Percentiles rank a stretch among this genome's conserved stretches.
phyloP scores from a whole-genome alignment of 192 early-diverging fungal species.

The Coemansia sp. region DNA sequence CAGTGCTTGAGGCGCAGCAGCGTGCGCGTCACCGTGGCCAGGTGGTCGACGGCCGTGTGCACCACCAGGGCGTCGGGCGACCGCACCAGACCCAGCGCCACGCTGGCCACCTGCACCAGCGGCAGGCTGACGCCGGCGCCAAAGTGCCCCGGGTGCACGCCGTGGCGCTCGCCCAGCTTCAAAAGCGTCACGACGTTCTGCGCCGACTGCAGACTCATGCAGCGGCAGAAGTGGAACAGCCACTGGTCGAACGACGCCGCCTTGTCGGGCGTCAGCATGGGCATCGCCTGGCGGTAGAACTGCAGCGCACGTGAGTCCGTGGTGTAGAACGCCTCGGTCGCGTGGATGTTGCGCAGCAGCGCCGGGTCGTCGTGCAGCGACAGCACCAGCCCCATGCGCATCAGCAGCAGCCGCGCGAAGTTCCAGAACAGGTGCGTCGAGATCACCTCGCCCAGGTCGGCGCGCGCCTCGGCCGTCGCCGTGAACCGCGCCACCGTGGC shows the following conservation, averaged over 20 bases:
- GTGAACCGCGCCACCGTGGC: constrained; percentile 38
- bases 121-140: constrained; percentile 45
- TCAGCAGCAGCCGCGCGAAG: constrained; percentile 49
- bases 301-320: constrained; percentile 39
- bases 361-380: constrained; percentile 43
- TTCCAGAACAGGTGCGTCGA: constrained; percentile 50
- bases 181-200: constrained; percentile 49
- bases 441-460: constrained; percentile 48
- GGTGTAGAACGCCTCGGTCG: constrained; percentile 45
- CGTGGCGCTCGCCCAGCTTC: constrained; percentile 40
- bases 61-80: constrained; percentile 48
- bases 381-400: constrained; percentile 51
- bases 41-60: constrained; percentile 37
- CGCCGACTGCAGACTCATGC: constrained; percentile 50
- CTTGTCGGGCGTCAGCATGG: constrained; percentile 49
- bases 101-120: constrained; percentile 45
- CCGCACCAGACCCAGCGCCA: constrained; percentile 41
- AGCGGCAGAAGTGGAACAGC: constrained; percentile 54
- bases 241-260: constrained; percentile 48
- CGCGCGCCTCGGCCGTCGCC: constrained; percentile 25
- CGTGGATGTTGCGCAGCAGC: constrained; percentile 47
- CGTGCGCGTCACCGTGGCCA: constrained; percentile 44
- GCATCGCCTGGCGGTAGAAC: constrained; percentile 49
- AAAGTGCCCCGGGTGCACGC: constrained; percentile 46
- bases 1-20: constrained; percentile 49